These are phyloP conservation scores for Calonectria crousiana DNA, from an alignment of 2,329 filamentous ascomycete species.

Conservation along the genomic window DNA sequence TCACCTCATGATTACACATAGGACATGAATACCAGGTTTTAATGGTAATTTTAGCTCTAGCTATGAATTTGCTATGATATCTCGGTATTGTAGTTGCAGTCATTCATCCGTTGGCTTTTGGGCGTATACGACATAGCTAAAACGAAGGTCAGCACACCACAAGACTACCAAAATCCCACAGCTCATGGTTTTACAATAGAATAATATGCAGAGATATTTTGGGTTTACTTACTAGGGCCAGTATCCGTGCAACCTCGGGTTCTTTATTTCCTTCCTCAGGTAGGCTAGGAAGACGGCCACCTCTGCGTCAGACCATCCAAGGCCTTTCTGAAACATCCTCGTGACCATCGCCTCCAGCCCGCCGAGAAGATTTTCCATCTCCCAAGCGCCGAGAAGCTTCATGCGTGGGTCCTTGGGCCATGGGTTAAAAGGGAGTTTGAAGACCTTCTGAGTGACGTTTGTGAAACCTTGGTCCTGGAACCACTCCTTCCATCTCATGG, in stretches of 20 bases:
- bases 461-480: slow-evolving; percentile 64
- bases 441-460: slow-evolving; percentile 59
- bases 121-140: slow-evolving; percentile 32
- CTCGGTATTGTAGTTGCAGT: neutral
- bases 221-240: slow-evolving; percentile 38
- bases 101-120: slow-evolving; percentile 15
- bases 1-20: neutral
- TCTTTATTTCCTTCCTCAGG: slow-evolving; percentile 38
- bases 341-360: slow-evolving; percentile 46
- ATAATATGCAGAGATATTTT: neutral
- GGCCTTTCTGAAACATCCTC: slow-evolving; percentile 48
- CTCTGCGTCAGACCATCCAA: slow-evolving; percentile 38
- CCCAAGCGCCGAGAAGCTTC: slow-evolving; percentile 59
- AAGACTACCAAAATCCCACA: neutral
- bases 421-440: slow-evolving; percentile 60
- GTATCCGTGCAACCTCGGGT: slow-evolving; percentile 37
- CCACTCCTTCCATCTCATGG: slow-evolving; percentile 45
- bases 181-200: neutral
- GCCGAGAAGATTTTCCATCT: slow-evolving; percentile 40
- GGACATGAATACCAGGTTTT: neutral
- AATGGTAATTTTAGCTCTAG: neutral
- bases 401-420: slow-evolving; percentile 63
- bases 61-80: neutral
- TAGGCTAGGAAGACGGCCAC: slow-evolving; percentile 37
- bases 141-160: neutral